Conservation (phyloP, 2,329 filamentous ascomycete species). For the Penicillium paneum region DNA sequence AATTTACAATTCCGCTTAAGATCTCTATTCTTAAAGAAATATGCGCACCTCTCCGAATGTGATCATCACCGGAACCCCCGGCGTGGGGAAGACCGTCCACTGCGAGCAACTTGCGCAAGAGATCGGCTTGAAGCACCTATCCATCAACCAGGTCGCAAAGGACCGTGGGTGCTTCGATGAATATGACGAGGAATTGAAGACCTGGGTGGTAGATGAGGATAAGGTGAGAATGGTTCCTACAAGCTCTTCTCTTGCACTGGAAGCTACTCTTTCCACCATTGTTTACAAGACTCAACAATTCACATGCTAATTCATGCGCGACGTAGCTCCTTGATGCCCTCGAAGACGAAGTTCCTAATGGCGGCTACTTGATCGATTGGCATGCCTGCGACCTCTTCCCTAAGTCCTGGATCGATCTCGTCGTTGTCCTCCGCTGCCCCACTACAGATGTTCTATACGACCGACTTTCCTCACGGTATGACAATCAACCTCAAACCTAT, state of each 20-base stretch:
- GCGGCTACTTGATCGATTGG: constrained; percentile 93
- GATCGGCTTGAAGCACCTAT: constrained; percentile 75
- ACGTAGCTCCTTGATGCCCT: constrained; percentile 76
- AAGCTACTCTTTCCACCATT: background rate
- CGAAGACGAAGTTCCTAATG: constrained; percentile 72
- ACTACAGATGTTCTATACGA: constrained; percentile 81
- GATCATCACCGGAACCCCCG: constrained; percentile 91
- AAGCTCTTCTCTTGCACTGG: background rate
- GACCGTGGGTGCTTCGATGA: constrained; percentile 82
- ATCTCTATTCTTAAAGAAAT: constrained; percentile 1
- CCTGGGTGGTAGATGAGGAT: constrained; percentile 94
- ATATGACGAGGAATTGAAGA: constrained; percentile 78
- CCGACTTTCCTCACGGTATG: constrained; percentile 68
- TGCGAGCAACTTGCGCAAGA: constrained; percentile 74
- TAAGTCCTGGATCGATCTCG: constrained; percentile 87
- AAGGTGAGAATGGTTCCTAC: constrained; percentile 57
- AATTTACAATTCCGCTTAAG: background rate
- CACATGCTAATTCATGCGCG: constrained; percentile 5
- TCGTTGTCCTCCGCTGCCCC: constrained; percentile 78
- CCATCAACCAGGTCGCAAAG: constrained; percentile 89
- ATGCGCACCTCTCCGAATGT: constrained; percentile 68
- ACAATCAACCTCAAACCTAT: background rate
- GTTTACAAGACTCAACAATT: background rate
- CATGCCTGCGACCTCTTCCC: constrained; percentile 96
- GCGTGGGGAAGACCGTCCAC: constrained; percentile 93